phyloP scores from a whole-genome alignment of 306 rosid species.

The Rosa lucieae region DNA sequence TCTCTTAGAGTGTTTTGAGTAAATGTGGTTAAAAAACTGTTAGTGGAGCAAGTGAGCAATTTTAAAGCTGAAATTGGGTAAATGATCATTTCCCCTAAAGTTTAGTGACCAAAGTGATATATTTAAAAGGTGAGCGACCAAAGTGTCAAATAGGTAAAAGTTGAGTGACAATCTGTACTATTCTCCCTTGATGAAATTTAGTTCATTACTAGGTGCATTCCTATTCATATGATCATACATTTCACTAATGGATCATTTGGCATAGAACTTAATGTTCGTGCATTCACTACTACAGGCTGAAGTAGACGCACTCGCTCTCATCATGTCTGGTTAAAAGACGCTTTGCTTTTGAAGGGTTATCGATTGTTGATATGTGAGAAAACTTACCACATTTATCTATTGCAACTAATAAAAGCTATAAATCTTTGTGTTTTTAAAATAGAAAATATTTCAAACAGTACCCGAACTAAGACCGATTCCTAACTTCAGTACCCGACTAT shows the following conservation, averaged over 20 bases:
- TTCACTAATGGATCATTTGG: not conserved
- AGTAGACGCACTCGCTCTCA: not conserved
- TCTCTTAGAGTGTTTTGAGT: no score
- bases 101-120: no score
- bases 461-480: no score
- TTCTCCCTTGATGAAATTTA: not conserved
- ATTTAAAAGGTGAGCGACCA: no score
- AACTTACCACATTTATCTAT: not conserved
- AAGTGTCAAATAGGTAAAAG: no score
- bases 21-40: no score
- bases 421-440: not conserved
- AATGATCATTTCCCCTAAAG: no score
- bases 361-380: not conserved
- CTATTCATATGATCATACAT: not conserved
- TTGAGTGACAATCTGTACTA: no score
- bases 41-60: no score
- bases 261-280: not conserved
- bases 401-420: not conserved
- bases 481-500: no score
- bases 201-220: not conserved
- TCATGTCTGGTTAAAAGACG: not conserved
- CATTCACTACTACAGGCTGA: not conserved
- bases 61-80: no score
- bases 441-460: no score
- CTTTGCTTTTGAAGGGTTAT: not conserved